These are phyloP conservation scores for Exidia glandulosa DNA, from an alignment of 768 basidiomycete species.

Conservation along the genomic window DNA sequence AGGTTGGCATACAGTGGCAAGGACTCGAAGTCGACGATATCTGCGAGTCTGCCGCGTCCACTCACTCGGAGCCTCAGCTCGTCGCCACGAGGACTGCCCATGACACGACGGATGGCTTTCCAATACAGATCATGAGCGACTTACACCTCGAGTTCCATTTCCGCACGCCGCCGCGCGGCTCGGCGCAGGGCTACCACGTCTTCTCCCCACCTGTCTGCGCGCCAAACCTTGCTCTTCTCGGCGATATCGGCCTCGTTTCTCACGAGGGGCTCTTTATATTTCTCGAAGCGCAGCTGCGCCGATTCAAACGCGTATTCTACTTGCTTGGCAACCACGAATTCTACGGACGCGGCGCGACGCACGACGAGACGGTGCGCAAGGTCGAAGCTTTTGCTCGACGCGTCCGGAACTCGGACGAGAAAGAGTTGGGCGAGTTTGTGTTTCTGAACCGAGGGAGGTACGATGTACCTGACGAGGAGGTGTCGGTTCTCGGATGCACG, in stretches of 20 bases:
- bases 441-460: slow-evolving; percentile 23
- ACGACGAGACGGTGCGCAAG: neutral
- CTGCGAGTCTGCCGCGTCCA: neutral
- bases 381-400: neutral
- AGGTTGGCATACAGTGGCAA: neutral
- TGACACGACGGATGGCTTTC: neutral
- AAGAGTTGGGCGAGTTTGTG: slow-evolving; percentile 16
- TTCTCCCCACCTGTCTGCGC: slow-evolving; percentile 14
- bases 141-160: slow-evolving; percentile 19
- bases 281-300: slow-evolving; percentile 19
- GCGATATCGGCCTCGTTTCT: slow-evolving; percentile 24
- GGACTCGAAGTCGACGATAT: neutral
- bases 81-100: too few species aligned
- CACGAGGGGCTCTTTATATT: slow-evolving; percentile 23
- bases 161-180: neutral
- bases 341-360: slow-evolving; percentile 3
- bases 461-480: slow-evolving; percentile 17
- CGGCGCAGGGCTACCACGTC: slow-evolving; percentile 13
- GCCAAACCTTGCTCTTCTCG: slow-evolving; percentile 23
- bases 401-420: neutral
- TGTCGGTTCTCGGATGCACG: slow-evolving; percentile 32
- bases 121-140: slow-evolving; percentile 21
- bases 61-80: too few species aligned
- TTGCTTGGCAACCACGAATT: slow-evolving; percentile 25
- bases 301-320: slow-evolving; percentile 23